Base-by-base conservation (phyloP, 2,329 filamentous ascomycete genomes). In the Alternaria arbusti region DNA sequence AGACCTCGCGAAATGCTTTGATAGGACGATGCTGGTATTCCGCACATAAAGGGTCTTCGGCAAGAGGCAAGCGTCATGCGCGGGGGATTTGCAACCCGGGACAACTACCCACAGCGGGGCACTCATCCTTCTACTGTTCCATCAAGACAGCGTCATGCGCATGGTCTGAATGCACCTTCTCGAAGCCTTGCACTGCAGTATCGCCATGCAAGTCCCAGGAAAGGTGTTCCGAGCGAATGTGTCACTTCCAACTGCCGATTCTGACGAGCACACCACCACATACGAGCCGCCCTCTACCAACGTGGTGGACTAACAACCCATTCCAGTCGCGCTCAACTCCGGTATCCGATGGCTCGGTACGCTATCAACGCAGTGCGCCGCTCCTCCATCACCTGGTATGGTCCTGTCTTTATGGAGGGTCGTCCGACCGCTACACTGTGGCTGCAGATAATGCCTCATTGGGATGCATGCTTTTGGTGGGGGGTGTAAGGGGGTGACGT, bases 301-400 rank as follows among this genome's bases (percentile, higher is more conserved):
- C 22, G 44, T 32, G 46, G 30, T 45, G 17, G 17, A 23, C 45
- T 32, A 47, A 54, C 20, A 47, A 56, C 32, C 43, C 57, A 54
- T 45, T 49, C 51, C 40, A 51, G 44, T 43, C n/a, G 63, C 63
- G 64, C 66, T 62, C 23, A 60, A 40, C 64, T 64, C 66, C 66
- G 66, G 49, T 43, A 32, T 47, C 64, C 64, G 59, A 60, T 61
- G 55, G 51, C 40, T 22, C 58, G 63, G 59, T 52, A 56, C 32
- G 54, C 65, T 36, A 52, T 50, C 55, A 57, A 57, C 43, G 49
- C 23, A 58, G 57, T 60, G 40, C 26, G 52, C 25, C 50, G 47
- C 52, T 32, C 45, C 40, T 25, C 30, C 46, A 60, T 43, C 28
- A 32, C 23, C 61, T 56, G 52, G 40, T 32, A 20, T 40, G 17